Conservation (phyloP, 352 stramenopile genomes). For the Pythium phragmitis region DNA sequence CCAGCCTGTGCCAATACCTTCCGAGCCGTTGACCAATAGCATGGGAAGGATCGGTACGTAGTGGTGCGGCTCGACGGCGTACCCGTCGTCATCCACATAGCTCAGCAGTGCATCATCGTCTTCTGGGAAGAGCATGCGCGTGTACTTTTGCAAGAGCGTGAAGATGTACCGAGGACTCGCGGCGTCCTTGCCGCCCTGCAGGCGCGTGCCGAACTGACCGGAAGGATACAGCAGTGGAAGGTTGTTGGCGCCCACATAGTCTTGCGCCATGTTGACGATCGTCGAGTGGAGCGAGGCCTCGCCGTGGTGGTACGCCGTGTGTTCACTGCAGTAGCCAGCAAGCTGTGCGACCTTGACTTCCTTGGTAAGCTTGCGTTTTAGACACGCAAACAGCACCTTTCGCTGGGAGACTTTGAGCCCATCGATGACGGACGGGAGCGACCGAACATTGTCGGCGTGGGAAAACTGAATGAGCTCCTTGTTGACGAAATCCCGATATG, state of each 20-base stretch:
- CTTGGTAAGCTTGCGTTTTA: constrained; percentile 98
- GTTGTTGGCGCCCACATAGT: constrained; percentile 98
- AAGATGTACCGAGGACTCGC: constrained; percentile 99
- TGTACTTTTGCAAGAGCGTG: constrained; percentile 95
- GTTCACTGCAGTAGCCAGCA: constrained; percentile 96
- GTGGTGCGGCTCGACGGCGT: constrained; percentile 96
- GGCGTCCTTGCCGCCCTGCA: constrained; percentile 98
- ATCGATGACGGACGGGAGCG: constrained; percentile 95
- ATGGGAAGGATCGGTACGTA: constrained; percentile 97
- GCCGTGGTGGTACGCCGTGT: constrained; percentile 99
- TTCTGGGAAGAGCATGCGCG: constrained; percentile 96
- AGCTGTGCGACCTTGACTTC: constrained; percentile 99
- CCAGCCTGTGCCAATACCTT: constrained; percentile 99
- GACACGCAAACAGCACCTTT: constrained; percentile 97
- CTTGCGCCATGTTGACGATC: constrained; percentile 99
- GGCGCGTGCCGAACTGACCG: constrained; percentile 98
- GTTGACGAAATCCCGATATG: constrained; percentile 98
- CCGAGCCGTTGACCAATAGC: constrained; percentile 97
- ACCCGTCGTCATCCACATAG: constrained; percentile 98
- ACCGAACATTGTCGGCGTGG: constrained; percentile 95
- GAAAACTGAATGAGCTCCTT: constrained; percentile 99
- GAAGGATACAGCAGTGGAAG: constrained; percentile 96
- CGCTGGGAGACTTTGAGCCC: constrained; percentile 98
- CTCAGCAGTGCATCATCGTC: constrained; percentile 97
- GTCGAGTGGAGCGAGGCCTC: constrained; percentile 97